A percentile compares a stretch with the other conserved stretches of the same genome.
phyloP scores from a whole-genome alignment of 2,329 filamentous ascomycete genomes.

The Pyrenochaeta sp. region DNA sequence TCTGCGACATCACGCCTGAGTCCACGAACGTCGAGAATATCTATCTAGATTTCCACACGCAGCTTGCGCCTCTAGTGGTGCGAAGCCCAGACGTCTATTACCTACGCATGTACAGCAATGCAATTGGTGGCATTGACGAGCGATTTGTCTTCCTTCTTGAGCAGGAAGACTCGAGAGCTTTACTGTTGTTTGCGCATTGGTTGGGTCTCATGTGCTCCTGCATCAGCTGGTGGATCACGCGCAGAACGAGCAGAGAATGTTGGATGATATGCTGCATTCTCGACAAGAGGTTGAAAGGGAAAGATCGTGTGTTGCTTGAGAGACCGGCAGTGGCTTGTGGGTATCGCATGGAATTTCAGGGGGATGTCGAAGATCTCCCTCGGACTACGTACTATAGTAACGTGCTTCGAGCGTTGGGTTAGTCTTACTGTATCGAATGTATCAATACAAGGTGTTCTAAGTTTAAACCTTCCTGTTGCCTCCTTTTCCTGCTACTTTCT shows the following conservation, averaged over 20 bases:
- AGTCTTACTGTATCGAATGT: no score
- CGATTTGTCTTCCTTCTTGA: constrained; percentile 10
- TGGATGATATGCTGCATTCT: constrained; percentile 12
- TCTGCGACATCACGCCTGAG: constrained; percentile 5
- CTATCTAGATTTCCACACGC: constrained; percentile 6
- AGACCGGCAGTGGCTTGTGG: constrained; percentile 5
- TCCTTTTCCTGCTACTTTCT: no score
- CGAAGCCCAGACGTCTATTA: background rate
- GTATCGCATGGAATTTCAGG: background rate
- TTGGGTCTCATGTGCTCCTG: constrained; percentile 13
- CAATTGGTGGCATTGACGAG: constrained; percentile 5
- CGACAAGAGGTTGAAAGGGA: background rate
- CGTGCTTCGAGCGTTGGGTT: no score
- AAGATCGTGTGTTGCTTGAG: background rate
- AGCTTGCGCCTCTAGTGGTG: constrained; percentile 4
- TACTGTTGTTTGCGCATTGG: constrained; percentile 19
- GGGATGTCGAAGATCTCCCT: background rate
- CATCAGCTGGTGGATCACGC: constrained; percentile 9
- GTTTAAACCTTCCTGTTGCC: no score
- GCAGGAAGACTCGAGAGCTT: constrained; percentile 7
- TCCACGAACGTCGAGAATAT: background rate
- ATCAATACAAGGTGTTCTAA: no score
- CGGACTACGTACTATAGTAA: no score
- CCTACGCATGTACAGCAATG: constrained; percentile 6
- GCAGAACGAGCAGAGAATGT: constrained; percentile 8